Percentiles rank a stretch among this genome's conserved stretches.
Evolutionary conservation across 306 rosid species (phyloP).

Genomic region (Acacia confusa): DNA sequence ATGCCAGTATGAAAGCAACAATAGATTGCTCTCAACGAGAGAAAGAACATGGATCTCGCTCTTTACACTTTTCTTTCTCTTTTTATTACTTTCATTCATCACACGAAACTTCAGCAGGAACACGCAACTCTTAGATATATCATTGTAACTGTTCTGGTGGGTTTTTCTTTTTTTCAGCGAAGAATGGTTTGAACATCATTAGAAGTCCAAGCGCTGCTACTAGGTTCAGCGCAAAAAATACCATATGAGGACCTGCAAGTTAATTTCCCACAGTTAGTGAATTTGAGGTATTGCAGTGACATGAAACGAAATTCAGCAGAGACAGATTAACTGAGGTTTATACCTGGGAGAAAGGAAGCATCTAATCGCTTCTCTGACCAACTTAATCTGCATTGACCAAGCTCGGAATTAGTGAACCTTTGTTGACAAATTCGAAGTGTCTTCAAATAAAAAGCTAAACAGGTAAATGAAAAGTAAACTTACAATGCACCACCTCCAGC

Average conservation of each 20-base stretch:
- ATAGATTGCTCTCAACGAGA: not conserved
- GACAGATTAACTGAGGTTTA: not conserved
- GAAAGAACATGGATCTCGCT: not conserved
- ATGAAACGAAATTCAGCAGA: not conserved
- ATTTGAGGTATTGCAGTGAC: not conserved
- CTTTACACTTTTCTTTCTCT: not conserved
- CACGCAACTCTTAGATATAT: not conserved
- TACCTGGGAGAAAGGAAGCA: constrained; percentile 53
- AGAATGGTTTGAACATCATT: constrained; percentile 52
- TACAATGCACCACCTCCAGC: constrained; percentile 86
- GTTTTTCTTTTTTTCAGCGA: constrained; percentile 14
- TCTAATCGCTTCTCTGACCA: constrained; percentile 50
- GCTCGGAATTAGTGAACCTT: not conserved
- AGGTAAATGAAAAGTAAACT: constrained; percentile 22
- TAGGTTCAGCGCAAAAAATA: constrained; percentile 36
- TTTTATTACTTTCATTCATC: not conserved
- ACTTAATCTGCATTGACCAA: constrained; percentile 37
- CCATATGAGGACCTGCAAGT: constrained; percentile 42
- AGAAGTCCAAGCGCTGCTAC: constrained; percentile 37
- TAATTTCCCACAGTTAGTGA: constrained; percentile 6
- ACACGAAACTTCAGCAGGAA: not conserved
- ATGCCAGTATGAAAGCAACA: not conserved
- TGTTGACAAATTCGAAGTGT: constrained; percentile 25
- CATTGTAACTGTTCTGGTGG: not conserved
- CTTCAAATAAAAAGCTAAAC: not conserved